Evolutionary conservation across 2,329 filamentous ascomycete genomes (phyloP).

Genomic region (Calonectria pauciramosa): DNA sequence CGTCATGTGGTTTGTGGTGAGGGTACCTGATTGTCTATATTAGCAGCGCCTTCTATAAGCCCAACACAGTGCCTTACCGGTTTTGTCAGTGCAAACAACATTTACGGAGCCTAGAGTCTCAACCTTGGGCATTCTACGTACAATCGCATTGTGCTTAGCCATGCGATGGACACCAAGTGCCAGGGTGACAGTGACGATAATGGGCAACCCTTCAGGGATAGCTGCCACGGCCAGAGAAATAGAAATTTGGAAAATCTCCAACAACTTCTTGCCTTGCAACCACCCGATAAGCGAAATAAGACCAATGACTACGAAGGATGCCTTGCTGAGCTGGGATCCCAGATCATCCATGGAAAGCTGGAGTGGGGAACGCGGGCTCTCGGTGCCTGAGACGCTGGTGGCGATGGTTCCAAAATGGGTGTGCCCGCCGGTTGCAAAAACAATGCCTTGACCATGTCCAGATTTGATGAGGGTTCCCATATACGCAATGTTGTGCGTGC

Average conservation of each 20-base stretch:
- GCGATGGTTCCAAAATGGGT: conserved; percentile 98
- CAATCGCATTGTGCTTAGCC: conserved; percentile 95
- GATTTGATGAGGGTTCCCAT: conserved; percentile 98
- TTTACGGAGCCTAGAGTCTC: conserved; percentile 99
- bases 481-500: conserved; percentile 92
- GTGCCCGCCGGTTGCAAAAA: conserved; percentile 94
- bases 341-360: conserved; percentile 98
- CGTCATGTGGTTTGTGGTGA: conserved; percentile 99
- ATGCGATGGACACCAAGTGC: conserved; percentile 96
- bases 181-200: conserved; percentile 97
- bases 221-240: conserved; percentile 96
- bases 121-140: conserved; percentile 94
- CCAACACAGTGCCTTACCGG: conserved; percentile 64
- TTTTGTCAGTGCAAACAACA: conserved; percentile 99
- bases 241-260: conserved; percentile 98
- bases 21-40: conserved; percentile 71
- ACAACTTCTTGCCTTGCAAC: conserved; percentile 86
- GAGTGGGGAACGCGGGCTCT: conserved; percentile 92
- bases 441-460: conserved; percentile 93
- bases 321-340: conserved; percentile 95
- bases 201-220: conserved; percentile 95
- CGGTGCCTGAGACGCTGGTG: conserved; percentile 92
- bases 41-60: conserved; percentile 24
- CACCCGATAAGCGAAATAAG: conserved; percentile 93
- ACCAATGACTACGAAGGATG: conserved; percentile 94